phyloP scores from a whole-genome alignment of 805 yeast species.

The Suhomyces sp. region DNA sequence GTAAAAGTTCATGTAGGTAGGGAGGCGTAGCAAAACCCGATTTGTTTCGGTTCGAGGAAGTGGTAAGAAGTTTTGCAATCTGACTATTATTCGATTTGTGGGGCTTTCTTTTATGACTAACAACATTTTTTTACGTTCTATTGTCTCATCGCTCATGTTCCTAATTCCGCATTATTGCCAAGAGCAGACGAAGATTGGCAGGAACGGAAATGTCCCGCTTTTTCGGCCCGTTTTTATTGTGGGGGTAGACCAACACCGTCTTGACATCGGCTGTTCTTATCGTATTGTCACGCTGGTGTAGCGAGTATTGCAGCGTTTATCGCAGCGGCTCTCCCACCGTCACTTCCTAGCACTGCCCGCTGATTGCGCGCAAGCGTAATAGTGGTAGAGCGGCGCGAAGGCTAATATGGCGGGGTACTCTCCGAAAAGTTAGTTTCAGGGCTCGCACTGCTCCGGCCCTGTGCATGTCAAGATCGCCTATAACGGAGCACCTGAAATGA shows the following conservation, averaged over 20 bases:
- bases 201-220: neutral
- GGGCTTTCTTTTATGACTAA: neutral
- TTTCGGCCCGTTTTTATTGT: neutral
- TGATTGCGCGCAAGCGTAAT: neutral
- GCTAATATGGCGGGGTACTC: neutral
- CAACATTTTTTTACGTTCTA: too few species aligned
- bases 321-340: neutral
- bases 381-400: neutral
- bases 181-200: neutral
- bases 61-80: neutral
- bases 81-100: neutral
- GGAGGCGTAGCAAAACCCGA: too few species aligned
- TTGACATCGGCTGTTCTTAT: neutral
- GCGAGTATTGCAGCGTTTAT: neutral
- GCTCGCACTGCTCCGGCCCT: neutral
- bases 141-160: neutral
- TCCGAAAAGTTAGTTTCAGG: neutral
- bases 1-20: too few species aligned
- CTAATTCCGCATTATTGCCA: neutral
- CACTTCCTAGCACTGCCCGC: neutral
- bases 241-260: neutral
- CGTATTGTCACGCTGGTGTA: neutral
- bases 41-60: too few species aligned
- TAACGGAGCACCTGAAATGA: neutral
- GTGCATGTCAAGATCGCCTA: neutral